Conservation (phyloP, 345 rosid species). For the Theobroma cacao region DNA sequence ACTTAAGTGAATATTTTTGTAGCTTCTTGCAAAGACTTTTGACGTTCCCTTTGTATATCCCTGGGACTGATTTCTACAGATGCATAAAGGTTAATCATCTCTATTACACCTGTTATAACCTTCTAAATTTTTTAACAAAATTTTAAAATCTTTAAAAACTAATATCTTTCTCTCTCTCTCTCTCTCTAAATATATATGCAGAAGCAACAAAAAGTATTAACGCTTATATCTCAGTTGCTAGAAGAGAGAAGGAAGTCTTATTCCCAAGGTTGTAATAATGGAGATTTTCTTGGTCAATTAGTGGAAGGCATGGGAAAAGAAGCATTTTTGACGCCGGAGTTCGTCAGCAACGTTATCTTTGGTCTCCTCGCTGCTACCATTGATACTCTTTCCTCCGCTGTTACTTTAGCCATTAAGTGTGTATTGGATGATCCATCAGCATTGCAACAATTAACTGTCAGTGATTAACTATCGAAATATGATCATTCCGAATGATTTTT, state of each 20-base stretch:
- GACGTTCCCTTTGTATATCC: slow-evolving; percentile 33
- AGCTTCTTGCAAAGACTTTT: slow-evolving; percentile 21
- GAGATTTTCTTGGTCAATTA: slow-evolving; percentile 20
- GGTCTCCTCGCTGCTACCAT: neutral
- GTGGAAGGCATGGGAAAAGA: slow-evolving; percentile 22
- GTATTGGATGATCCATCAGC: slow-evolving; percentile 5
- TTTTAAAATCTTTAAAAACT: no score
- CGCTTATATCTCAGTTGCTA: neutral
- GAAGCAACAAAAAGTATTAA: slow-evolving; percentile 13
- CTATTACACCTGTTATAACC: no score
- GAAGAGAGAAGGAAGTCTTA: slow-evolving; percentile 10
- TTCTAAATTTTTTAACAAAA: no score
- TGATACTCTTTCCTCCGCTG: slow-evolving; percentile 4
- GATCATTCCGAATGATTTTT: no score
- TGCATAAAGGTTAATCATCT: slow-evolving; percentile 28
- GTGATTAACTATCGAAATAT: neutral
- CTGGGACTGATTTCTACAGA: slow-evolving; percentile 29
- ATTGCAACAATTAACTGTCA: slow-evolving; percentile 6
- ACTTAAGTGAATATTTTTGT: slow-evolving; percentile 9
- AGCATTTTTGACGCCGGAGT: neutral
- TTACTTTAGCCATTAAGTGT: neutral
- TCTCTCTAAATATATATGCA: neutral
- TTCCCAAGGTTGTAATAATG: neutral
- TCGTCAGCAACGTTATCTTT: neutral
- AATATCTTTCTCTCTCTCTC: no score